These are phyloP conservation scores for Emericellopsis cladophorae DNA, from an alignment of 2,329 filamentous ascomycete genomes.

Conservation along the genomic window DNA sequence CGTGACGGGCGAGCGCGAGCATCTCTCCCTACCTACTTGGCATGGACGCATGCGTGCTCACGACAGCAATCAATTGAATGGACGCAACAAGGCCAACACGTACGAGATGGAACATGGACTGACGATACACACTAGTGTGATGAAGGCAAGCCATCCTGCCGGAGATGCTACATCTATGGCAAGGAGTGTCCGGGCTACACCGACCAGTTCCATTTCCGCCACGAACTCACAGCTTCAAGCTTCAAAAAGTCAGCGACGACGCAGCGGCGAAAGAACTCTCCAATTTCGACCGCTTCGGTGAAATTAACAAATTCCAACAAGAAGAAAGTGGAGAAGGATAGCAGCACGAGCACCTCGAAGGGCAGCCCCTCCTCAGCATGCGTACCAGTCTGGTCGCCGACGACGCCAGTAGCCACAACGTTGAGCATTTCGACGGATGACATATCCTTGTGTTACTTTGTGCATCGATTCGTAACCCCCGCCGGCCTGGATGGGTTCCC, in stretches of 20 bases:
- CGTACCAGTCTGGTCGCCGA: not conserved
- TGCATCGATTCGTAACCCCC: conserved; percentile 18
- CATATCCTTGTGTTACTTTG: conserved; percentile 18
- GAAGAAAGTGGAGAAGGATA: not conserved
- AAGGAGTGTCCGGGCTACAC: conserved; percentile 19
- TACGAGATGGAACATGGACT: not conserved
- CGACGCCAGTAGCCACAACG: not conserved
- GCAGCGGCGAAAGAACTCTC: not conserved
- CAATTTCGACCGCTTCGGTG: not conserved
- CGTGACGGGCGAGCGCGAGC: not conserved
- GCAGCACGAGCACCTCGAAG: not conserved
- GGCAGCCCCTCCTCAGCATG: not conserved
- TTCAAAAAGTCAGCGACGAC: conserved; percentile 1
- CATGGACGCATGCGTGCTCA: not conserved
- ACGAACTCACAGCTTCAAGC: conserved; percentile 6
- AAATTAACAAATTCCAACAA: not conserved
- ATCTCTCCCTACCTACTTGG: no score
- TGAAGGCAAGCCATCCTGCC: conserved; percentile 17
- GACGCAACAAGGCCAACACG: no score
- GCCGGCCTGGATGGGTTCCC: conserved; percentile 14
- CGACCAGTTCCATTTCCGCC: conserved; percentile 20
- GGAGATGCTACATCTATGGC: conserved; percentile 17
- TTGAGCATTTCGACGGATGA: conserved; percentile 11
- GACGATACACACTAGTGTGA: conserved; percentile 12
- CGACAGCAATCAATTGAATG: not conserved